Conservation (phyloP, 2,329 filamentous ascomycete species). For the Fusarium pseudograminearum region DNA sequence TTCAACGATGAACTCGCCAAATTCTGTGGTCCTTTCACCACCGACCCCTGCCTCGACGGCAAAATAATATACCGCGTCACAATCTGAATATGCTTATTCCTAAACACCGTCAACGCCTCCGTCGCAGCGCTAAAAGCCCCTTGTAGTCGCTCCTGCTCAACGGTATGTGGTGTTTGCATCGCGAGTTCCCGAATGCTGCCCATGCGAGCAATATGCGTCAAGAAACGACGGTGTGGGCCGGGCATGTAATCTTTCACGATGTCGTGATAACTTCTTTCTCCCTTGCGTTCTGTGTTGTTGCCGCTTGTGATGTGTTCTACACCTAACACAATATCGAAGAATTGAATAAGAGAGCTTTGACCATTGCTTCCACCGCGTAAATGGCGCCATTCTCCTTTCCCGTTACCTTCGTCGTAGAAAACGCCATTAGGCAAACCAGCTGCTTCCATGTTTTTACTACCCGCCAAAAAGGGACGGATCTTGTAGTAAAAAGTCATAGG, state of each 20-base stretch:
- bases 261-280: slow-evolving; percentile 60
- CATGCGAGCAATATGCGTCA: slow-evolving; percentile 75
- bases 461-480: slow-evolving; percentile 89
- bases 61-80: slow-evolving; percentile 92
- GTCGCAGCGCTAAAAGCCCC: slow-evolving; percentile 77
- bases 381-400: slow-evolving; percentile 75
- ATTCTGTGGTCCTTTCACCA: slow-evolving; percentile 51
- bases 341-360: slow-evolving; percentile 91
- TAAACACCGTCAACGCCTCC: slow-evolving; percentile 78
- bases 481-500: slow-evolving; percentile 89
- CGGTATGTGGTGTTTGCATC: slow-evolving; percentile 63
- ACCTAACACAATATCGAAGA: slow-evolving; percentile 88
- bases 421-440: slow-evolving; percentile 87
- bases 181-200: slow-evolving; percentile 81
- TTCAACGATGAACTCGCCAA: slow-evolving; percentile 60
- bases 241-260: slow-evolving; percentile 94
- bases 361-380: slow-evolving; percentile 93
- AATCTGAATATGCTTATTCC: slow-evolving; percentile 89
- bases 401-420: slow-evolving; percentile 81
- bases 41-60: slow-evolving; percentile 66
- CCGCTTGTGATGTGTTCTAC: slow-evolving; percentile 75
- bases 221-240: slow-evolving; percentile 81
- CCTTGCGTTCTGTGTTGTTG: slow-evolving; percentile 42
- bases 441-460: slow-evolving; percentile 90
- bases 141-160: slow-evolving; percentile 59